phyloP scores from a whole-genome alignment of 768 basidiomycete genomes.

The Cyathus striatus region DNA sequence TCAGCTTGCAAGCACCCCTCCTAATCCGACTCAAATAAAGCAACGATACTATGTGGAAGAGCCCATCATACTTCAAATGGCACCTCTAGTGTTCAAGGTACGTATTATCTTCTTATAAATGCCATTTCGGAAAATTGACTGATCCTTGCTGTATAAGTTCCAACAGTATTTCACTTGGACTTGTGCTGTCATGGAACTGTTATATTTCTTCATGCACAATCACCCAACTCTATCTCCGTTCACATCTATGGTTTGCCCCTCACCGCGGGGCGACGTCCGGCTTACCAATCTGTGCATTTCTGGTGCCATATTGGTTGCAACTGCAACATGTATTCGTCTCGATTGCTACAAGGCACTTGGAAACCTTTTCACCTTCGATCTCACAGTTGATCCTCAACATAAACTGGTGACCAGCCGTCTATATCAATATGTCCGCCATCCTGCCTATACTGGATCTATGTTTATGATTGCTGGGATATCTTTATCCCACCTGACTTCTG shows the following conservation, averaged over 20 bases:
- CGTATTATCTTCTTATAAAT: background rate
- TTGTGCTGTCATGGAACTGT: slow-evolving; percentile 13
- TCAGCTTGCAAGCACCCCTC: slow-evolving; percentile 41
- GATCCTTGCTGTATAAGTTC: no score
- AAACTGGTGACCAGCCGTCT: slow-evolving; percentile 36
- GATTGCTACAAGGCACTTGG: slow-evolving; percentile 41
- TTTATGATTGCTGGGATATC: slow-evolving; percentile 35
- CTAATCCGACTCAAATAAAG: slow-evolving; percentile 40
- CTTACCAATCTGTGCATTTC: slow-evolving; percentile 21
- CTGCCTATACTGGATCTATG: slow-evolving; percentile 42
- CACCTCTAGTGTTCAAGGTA: slow-evolving; percentile 40
- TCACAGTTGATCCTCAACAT: slow-evolving; percentile 38
- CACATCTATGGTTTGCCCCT: slow-evolving; percentile 18
- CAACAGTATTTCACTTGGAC: slow-evolving; percentile 14
- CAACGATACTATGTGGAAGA: slow-evolving; percentile 41
- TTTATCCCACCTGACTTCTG: slow-evolving; percentile 32
- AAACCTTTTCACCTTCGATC: slow-evolving; percentile 42
- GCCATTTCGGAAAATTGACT: background rate
- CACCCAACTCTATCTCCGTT: slow-evolving; percentile 24
- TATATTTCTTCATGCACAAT: slow-evolving; percentile 14
- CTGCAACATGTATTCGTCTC: slow-evolving; percentile 35
- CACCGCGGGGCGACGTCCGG: slow-evolving; percentile 17
- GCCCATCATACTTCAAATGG: slow-evolving; percentile 38
- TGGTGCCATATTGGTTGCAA: slow-evolving; percentile 26
- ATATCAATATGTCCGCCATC: slow-evolving; percentile 43